A percentile compares a stretch with the other conserved stretches of the same genome.
Conservation (phyloP, 345 rosid species). For the Balakata baccata region DNA sequence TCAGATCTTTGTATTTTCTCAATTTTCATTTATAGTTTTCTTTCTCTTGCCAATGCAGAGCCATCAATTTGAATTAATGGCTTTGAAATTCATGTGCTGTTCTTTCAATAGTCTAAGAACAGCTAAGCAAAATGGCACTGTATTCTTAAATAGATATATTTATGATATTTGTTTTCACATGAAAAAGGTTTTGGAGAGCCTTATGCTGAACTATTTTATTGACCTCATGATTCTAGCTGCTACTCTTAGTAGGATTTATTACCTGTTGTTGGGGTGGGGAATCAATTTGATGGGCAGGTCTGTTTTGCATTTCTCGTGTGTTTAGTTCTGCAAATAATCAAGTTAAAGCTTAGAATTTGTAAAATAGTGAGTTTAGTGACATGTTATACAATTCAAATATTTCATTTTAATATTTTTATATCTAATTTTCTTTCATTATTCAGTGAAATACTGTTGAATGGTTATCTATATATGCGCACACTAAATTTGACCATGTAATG, state of each 20-base stretch:
- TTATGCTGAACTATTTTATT: background rate
- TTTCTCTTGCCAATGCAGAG: background rate
- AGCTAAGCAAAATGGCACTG: background rate
- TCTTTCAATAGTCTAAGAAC: background rate
- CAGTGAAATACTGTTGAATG: background rate
- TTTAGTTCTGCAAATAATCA: background rate
- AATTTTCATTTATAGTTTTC: background rate
- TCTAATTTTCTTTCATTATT: too few relatives aligned
- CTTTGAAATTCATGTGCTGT: background rate
- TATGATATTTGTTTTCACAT: background rate
- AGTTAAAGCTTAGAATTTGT: background rate
- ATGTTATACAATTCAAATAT: background rate
- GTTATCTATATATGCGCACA: background rate
- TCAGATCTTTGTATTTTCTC: background rate
- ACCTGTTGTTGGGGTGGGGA: too few relatives aligned
- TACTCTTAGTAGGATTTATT: too few relatives aligned
- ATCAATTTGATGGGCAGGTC: background rate
- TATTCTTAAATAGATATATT: background rate
- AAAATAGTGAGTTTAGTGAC: background rate
- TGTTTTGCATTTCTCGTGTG: background rate
- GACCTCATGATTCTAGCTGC: too few relatives aligned
- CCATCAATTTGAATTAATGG: background rate
- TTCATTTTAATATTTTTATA: background rate
- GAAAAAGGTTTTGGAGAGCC: background rate
- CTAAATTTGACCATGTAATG: conserved; percentile 5